phyloP scores from a whole-genome alignment of 2,329 filamentous ascomycete species.

The Colletotrichum costaricense region DNA sequence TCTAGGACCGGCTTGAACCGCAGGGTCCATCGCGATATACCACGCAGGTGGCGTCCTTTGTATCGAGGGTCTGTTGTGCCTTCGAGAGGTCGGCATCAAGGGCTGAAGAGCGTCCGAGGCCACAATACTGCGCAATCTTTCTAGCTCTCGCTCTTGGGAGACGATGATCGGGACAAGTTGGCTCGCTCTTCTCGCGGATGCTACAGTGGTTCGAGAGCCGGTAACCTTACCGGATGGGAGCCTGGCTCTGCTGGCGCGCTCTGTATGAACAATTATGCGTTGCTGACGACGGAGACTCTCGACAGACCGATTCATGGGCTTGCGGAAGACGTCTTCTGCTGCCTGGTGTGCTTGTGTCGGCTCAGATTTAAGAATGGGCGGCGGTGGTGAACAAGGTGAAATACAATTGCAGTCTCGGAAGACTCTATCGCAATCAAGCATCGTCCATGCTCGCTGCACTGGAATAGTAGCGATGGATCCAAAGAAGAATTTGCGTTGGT shows the following conservation, averaged over 20 bases:
- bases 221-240: constrained; percentile 38
- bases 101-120: constrained; percentile 23
- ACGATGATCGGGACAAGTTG: not conserved
- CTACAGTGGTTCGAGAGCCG: not conserved
- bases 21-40: constrained; percentile 13
- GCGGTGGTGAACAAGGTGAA: constrained; percentile 22
- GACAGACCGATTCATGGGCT: constrained; percentile 44
- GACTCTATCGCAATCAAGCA: constrained; percentile 57
- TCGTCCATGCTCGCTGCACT: constrained; percentile 50
- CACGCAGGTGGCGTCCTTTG: constrained; percentile 13
- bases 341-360: constrained; percentile 42
- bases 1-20: not conserved
- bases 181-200: not conserved
- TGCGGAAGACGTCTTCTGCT: constrained; percentile 45
- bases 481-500: constrained; percentile 41
- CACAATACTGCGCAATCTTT: constrained; percentile 15
- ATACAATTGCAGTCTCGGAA: constrained; percentile 38
- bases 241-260: constrained; percentile 48
- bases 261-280: constrained; percentile 47
- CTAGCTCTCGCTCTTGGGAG: constrained; percentile 5
- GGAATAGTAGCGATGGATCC: constrained; percentile 38
- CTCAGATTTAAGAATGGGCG: constrained; percentile 15
- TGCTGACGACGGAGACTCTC: constrained; percentile 48
- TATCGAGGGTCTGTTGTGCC: not conserved
- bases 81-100: not conserved